Percentiles rank a stretch among this genome's conserved stretches.
phyloP scores from a whole-genome alignment of 306 rosid genomes.

The barrel medic (Medicago truncatula) region MtrunA17r5.0-ANR NC_053044.1:41866001-41866500 shows the following conservation, averaged over 20 bases:
- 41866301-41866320: conserved; percentile 46
- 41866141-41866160: not conserved
- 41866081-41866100: not conserved
- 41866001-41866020: not conserved
- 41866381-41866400: conserved; percentile 59
- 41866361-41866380: conserved; percentile 70
- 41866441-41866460: conserved; percentile 67
- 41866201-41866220: not conserved
- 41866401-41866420: conserved; percentile 71
- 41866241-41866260: not conserved
- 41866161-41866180: not conserved
- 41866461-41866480: conserved; percentile 73
- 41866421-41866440: conserved; percentile 54
- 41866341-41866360: conserved; percentile 70
- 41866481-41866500: conserved; percentile 75
- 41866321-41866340: conserved; percentile 68
- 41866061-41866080: not conserved
- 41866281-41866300: not conserved
- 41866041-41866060: not conserved
- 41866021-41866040: not conserved
- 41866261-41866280: not conserved
- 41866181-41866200: not conserved
- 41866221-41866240: not conserved
- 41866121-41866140: too few relatives aligned
- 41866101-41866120: too few relatives aligned